Conservation (phyloP, 768 basidiomycete genomes). For the Hypholoma fasciculare region DNA sequence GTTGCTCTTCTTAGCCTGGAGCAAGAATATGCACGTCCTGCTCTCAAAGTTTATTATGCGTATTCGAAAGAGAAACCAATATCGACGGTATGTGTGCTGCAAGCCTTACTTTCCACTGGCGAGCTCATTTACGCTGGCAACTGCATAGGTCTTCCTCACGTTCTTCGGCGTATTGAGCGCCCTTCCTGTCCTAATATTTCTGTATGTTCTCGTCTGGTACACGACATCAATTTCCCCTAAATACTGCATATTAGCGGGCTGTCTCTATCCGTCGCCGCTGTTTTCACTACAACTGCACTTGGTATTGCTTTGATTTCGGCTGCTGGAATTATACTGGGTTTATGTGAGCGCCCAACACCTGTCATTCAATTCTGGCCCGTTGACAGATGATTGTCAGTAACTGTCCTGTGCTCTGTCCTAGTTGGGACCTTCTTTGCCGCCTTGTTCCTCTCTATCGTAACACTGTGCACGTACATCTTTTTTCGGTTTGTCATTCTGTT, state of each 20-base stretch:
- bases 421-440: slow-evolving; percentile 21
- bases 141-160: slow-evolving; percentile 18
- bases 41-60: slow-evolving; percentile 3
- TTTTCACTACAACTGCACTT: slow-evolving; percentile 17
- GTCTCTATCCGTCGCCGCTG: slow-evolving; percentile 13
- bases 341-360: slow-evolving; percentile 15
- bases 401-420: slow-evolving; percentile 19
- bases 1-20: slow-evolving; percentile 17
- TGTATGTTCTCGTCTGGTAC: slow-evolving; percentile 12
- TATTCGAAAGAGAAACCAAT: slow-evolving; percentile 23
- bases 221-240: neutral
- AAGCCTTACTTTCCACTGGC: no score
- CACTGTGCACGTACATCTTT: slow-evolving; percentile 20
- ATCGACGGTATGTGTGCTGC: slow-evolving; percentile 15
- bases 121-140: no score
- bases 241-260: slow-evolving; percentile 9
- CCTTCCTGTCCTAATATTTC: slow-evolving; percentile 21
- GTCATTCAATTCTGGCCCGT: neutral
- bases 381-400: slow-evolving; percentile 9
- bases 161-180: slow-evolving; percentile 18
- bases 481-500: slow-evolving; percentile 17
- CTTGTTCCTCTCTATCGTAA: slow-evolving; percentile 18
- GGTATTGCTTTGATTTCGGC: slow-evolving; percentile 16
- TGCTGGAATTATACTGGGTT: slow-evolving; percentile 13
- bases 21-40: slow-evolving; percentile 19